These are phyloP conservation scores for Ricinus communis DNA, from an alignment of 345 rosid genomes.

Conservation along the genomic window DNA sequence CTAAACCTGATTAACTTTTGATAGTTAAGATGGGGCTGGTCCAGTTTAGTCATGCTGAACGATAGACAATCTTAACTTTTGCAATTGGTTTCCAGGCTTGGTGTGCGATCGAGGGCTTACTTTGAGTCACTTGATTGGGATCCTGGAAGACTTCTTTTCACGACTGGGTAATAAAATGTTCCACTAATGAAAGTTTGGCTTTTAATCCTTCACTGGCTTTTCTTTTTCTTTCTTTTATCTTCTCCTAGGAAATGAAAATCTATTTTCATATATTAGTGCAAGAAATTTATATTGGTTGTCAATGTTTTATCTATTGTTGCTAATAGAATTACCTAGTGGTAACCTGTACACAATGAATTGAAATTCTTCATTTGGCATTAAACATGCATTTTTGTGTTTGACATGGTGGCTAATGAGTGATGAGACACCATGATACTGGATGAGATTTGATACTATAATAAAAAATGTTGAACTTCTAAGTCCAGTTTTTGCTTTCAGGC, in stretches of 20 bases:
- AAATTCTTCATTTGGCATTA: not conserved
- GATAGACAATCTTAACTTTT: constrained; percentile 7
- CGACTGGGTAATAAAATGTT: constrained; percentile 57
- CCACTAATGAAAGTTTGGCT: constrained; percentile 1
- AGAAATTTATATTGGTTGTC: not conserved
- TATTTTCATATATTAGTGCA: not conserved
- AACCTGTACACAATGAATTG: not conserved
- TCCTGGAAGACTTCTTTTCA: constrained; percentile 80
- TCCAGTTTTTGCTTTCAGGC: constrained; percentile 42
- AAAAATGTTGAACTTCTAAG: not conserved
- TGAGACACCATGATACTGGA: not conserved
- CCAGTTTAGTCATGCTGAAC: not conserved
- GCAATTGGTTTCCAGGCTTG: constrained; percentile 59
- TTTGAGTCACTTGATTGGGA: constrained; percentile 87
- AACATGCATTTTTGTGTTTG: not conserved
- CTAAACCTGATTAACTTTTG: not conserved
- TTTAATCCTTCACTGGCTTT: not conserved
- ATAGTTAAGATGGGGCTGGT: not conserved
- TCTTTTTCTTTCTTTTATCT: not conserved
- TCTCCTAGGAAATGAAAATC: not conserved
- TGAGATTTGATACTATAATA: constrained; percentile 6
- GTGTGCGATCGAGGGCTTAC: constrained; percentile 93
- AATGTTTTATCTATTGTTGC: not conserved
- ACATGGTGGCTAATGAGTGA: not conserved
- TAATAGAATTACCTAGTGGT: not conserved